A percentile compares a stretch with the other conserved stretches of the same genome.
Evolutionary conservation across 225 moss, liverwort and hornwort genomes (phyloP).

Genomic region (Marchantia paleacea): DNA sequence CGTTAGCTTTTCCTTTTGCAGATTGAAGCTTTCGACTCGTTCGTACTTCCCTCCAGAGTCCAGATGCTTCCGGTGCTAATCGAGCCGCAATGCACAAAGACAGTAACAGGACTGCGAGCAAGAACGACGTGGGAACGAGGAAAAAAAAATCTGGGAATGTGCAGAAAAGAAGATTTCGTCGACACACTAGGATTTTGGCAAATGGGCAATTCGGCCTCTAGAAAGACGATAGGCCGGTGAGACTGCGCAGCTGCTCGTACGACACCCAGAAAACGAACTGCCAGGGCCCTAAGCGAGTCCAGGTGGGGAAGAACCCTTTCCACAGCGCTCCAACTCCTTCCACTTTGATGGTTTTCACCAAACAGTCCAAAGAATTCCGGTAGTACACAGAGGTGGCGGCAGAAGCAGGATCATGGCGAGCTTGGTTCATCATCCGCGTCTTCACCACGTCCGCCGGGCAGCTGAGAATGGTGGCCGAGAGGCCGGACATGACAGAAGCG

Average conservation of each 20-base stretch:
- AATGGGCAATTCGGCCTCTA: constrained; percentile 10
- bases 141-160: too few relatives aligned
- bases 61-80: too few relatives aligned
- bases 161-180: too few relatives aligned
- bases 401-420: constrained; percentile 3
- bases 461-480: constrained; percentile 78
- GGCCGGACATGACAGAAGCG: constrained; percentile 79
- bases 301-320: constrained; percentile 96
- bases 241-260: constrained; percentile 78
- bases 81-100: too few relatives aligned
- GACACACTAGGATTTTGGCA: too few relatives aligned
- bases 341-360: constrained; percentile 67
- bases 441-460: constrained; percentile 96
- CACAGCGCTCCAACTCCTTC: constrained; percentile 84
- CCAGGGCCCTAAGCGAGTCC: constrained; percentile 90
- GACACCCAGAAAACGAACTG: constrained; percentile 99
- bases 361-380: constrained; percentile 66
- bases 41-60: too few relatives aligned
- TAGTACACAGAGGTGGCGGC: constrained; percentile 31
- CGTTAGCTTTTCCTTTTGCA: too few relatives aligned
- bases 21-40: too few relatives aligned
- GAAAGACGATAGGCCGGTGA: constrained; percentile 62
- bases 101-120: too few relatives aligned
- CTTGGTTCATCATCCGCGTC: constrained; percentile 99
- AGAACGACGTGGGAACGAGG: too few relatives aligned